These are phyloP conservation scores for Cladosporium sp. DNA, from an alignment of 2,329 filamentous ascomycete genomes.

Conservation along the genomic window DNA sequence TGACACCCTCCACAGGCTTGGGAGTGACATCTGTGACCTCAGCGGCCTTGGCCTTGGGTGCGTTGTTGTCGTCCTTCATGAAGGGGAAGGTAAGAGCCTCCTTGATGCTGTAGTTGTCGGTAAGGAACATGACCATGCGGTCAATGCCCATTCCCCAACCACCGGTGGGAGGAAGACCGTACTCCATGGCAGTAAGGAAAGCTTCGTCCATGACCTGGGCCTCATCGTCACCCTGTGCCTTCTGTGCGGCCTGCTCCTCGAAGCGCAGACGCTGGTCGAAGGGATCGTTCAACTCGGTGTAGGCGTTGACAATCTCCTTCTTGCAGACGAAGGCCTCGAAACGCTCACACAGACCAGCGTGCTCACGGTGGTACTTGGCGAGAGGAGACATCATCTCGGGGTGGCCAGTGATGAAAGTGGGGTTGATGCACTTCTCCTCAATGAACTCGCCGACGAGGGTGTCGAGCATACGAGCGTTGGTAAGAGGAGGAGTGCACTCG, in stretches of 20 bases:
- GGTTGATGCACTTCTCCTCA: slow-evolving; percentile 90
- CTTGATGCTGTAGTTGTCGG: slow-evolving; percentile 92
- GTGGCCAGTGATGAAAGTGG: slow-evolving; percentile 88
- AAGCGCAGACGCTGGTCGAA: slow-evolving; percentile 90
- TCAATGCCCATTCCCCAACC: slow-evolving; percentile 96
- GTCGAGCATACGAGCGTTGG: slow-evolving; percentile 95
- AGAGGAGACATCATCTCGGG: slow-evolving; percentile 85
- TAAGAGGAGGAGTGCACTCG: slow-evolving; percentile 85
- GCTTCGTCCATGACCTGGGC: slow-evolving; percentile 95
- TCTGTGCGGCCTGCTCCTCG: slow-evolving; percentile 94
- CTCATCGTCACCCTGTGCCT: slow-evolving; percentile 95
- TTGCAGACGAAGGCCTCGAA: slow-evolving; percentile 98
- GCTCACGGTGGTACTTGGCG: slow-evolving; percentile 87
- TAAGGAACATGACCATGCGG: slow-evolving; percentile 92
- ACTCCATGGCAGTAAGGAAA: slow-evolving; percentile 88
- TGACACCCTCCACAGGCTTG: slow-evolving; percentile 57
- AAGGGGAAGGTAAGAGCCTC: slow-evolving; percentile 96
- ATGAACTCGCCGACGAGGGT: slow-evolving; percentile 90
- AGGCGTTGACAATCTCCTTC: slow-evolving; percentile 95
- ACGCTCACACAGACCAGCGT: slow-evolving; percentile 86
- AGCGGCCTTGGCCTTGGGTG: slow-evolving; percentile 54
- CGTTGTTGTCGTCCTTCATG: slow-evolving; percentile 73
- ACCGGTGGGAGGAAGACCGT: slow-evolving; percentile 87
- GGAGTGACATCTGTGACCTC: slow-evolving; percentile 65
- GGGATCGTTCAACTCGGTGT: slow-evolving; percentile 97